Evolutionary conservation across 768 basidiomycete species (phyloP), one percentile per base, ranked within the genome.

Genomic region (Pholiota microspora): DNA sequence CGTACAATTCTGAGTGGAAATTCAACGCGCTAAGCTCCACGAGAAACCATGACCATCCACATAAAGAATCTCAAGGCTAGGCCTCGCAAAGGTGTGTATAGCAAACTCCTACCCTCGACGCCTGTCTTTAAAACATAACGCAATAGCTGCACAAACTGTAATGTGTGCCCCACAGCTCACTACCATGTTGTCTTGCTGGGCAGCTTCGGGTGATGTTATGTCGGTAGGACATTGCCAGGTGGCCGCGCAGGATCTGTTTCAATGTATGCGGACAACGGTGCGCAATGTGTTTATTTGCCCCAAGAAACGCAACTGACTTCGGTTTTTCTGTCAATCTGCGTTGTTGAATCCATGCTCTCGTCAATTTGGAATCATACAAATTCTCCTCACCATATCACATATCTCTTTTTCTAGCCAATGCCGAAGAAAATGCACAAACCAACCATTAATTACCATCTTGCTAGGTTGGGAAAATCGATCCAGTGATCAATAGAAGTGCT

Each of bases 401-500:
- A 15, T 29, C 24, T 45, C 16, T 45, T 35, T 35, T 12, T 56
- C 10, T 64, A 94, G 91, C 86, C 88, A 9, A 75, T 84, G 65
- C 76, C 79, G 46, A 83, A 83, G 57, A 90, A 86, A 66, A 69
- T 70, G 40, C 89, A 85, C 49, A 80, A 78, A 65, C 82, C 92
- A 29, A 84, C 88, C 29, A 93, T 95, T 75, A 94, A 95, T 71
- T 94, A 92, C 68, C 91, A 94, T 69, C 83, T 94, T 60, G 86
- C 89, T 62, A 83, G 91, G 68, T 77, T 93, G 58, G 79, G 82
- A 57, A 90, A 89, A 67, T 82, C 77, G 57, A 79, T 85, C 61
- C 88, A 88, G 78, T 88, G 81, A 75, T 60, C 52, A 46, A 42
- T 57, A 57, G 49, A 51, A 50, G 24, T n/a, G 13, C 29, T 42